Percentiles rank a stretch among this genome's conserved stretches.
Evolutionary conservation across 306 rosid species (phyloP).

Genomic region (Vicia faba): DNA sequence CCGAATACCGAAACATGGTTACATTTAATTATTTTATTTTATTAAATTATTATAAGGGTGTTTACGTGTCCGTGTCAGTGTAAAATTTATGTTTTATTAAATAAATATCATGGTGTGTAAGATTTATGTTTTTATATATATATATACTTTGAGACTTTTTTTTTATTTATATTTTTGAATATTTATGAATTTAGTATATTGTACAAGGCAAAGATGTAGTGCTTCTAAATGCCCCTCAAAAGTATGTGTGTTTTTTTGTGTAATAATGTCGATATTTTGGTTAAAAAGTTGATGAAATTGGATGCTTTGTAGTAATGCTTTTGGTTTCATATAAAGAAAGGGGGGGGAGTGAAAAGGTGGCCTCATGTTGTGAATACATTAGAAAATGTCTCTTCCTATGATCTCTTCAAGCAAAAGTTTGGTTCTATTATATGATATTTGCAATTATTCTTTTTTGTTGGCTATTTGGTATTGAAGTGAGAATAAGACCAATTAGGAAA

Average conservation of each 20-base stretch:
- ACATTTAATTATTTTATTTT: not conserved
- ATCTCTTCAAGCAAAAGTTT: not conserved
- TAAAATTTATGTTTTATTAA: not conserved
- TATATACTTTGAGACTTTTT: not conserved
- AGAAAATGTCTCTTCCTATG: not conserved
- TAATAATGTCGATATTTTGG: not conserved
- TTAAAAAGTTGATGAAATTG: not conserved
- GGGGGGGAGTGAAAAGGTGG: not conserved
- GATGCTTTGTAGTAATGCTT: not conserved
- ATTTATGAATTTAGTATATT: constrained; percentile 1
- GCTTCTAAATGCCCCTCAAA: not conserved
- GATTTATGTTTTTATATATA: not conserved
- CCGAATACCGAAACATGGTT: not conserved
- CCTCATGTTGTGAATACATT: not conserved
- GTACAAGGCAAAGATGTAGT: not conserved
- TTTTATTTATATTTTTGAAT: not conserved
- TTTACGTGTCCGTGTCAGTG: not conserved
- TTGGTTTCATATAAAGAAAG: not conserved
- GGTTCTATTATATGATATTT: constrained; percentile 29
- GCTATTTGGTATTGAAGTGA: constrained; percentile 20
- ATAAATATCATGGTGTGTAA: too few relatives aligned
- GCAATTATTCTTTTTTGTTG: constrained; percentile 37
- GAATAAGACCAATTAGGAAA: too few relatives aligned
- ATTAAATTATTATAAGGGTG: not conserved
- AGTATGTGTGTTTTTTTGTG: not conserved